Base-by-base conservation (phyloP, 2,329 filamentous ascomycete species). In the Zymoseptoria tritici region DNA sequence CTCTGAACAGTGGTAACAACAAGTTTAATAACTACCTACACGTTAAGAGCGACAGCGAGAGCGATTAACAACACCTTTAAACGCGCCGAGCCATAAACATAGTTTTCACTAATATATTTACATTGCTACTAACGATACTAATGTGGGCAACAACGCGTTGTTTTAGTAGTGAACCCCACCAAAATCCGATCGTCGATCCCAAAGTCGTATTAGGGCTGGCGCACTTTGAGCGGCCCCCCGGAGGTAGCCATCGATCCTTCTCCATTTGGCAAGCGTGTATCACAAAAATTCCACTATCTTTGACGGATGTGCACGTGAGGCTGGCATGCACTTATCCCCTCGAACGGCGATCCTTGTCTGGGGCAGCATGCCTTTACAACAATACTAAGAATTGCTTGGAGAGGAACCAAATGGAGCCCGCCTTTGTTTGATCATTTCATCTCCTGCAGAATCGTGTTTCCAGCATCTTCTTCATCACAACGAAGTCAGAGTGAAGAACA, bases 301-400 rank as follows among this genome's bases (percentile, higher is more conserved):
- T n/a, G 36, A 13, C 36, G 13, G 36, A 16, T n/a, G 36, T 46
- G 36, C 36, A n/a, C 36, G 13, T n/a, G 36, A 16, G 36, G n/a
- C 36, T 46, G 36, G 36, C 36, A 46, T 46, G 36, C 36, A 46
- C 16, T 42, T 46, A 13, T 46, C 7, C 1, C 36, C 36, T n/a
- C n/a, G 36, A 46, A 13, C 36, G 36, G 36, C 36, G 16, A 46
- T 16, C 13, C 11, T 46, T 13, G 36, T 46, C 36, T 16, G 13
- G 8, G 21, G 13, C 36, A n/a, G 36, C 36, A 64, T 65, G 58
- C 58, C 62, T 60, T 21, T 49, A 19, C 60, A 64, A 67, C 66
- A 67, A 67, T 67, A 66, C 63, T 66, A 67, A 66, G 54, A 54
- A 51, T 36, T 20, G 52, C 53, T 54, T 53, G 52, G 22, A 53